Conservation (phyloP, 2,329 filamentous ascomycete genomes). For the Arthrobotrys pseudoclavata region DNA sequence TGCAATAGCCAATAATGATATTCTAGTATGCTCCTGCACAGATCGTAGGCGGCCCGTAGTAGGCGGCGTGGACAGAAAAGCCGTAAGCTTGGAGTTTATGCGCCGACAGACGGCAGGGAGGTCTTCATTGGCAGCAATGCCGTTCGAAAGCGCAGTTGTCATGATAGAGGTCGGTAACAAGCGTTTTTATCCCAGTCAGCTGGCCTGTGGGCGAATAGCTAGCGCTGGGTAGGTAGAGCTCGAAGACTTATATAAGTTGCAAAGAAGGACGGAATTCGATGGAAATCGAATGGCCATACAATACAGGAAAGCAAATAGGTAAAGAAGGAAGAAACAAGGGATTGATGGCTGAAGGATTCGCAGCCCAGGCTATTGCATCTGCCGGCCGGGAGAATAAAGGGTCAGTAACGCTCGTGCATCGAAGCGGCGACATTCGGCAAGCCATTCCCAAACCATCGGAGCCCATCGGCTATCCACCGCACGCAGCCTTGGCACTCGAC, state of each 20-base stretch:
- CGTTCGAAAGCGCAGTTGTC: conserved; percentile 38
- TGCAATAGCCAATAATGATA: conserved; percentile 79
- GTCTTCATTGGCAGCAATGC: conserved; percentile 30
- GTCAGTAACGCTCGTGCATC: conserved; percentile 24
- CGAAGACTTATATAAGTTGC: neutral
- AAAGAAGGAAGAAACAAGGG: conserved; percentile 6
- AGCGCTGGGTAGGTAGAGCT: neutral
- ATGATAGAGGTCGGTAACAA: conserved; percentile 12
- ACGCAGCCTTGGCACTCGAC: conserved; percentile 8
- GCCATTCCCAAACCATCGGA: conserved; percentile 39
- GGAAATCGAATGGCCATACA: neutral
- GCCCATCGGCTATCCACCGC: conserved; percentile 31
- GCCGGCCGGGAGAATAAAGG: conserved; percentile 20
- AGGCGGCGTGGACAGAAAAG: conserved; percentile 75
- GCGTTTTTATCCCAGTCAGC: neutral
- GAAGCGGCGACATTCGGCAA: conserved; percentile 36
- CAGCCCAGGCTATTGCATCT: conserved; percentile 3
- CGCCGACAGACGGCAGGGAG: conserved; percentile 68
- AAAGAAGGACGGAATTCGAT: neutral
- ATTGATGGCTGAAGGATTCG: neutral
- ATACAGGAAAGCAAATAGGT: neutral
- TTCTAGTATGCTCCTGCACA: conserved; percentile 80
- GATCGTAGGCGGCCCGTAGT: conserved; percentile 72
- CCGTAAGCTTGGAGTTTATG: conserved; percentile 74
- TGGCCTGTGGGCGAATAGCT: neutral